Conservation (phyloP, 2,329 filamentous ascomycete genomes). For the Drechslerella coelobrocha region DNA sequence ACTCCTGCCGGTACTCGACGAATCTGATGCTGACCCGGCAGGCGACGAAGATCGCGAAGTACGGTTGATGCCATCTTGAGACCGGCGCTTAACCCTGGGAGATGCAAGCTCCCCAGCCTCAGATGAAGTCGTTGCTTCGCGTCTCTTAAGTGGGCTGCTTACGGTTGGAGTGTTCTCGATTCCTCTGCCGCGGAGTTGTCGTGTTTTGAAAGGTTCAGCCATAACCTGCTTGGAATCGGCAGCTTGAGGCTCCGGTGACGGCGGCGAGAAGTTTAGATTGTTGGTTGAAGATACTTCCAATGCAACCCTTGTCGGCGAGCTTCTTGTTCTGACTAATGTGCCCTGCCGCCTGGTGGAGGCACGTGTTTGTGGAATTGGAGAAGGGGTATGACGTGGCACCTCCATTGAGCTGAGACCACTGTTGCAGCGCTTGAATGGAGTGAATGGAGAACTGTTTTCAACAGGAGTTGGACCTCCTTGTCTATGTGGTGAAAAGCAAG, state of each 20-base stretch:
- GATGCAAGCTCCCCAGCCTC: conserved; percentile 80
- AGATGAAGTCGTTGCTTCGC: conserved; percentile 85
- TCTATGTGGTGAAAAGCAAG: conserved; percentile 53
- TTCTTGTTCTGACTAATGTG: conserved; percentile 51
- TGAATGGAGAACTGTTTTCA: conserved; percentile 52
- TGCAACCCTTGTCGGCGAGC: conserved; percentile 53
- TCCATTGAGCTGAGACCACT: conserved; percentile 51
- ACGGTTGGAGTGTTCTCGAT: conserved; percentile 62
- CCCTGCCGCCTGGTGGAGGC: conserved; percentile 51
- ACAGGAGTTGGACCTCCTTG: conserved; percentile 54
- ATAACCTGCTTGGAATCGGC: conserved; percentile 58
- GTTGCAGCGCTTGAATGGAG: conserved; percentile 51
- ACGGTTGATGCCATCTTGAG: conserved; percentile 79
- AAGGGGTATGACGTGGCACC: conserved; percentile 51
- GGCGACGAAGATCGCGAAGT: conserved; percentile 62
- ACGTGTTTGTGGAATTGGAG: conserved; percentile 51
- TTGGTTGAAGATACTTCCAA: conserved; percentile 53
- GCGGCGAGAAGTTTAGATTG: conserved; percentile 53
- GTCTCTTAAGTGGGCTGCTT: conserved; percentile 87
- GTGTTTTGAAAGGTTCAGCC: conserved; percentile 59
- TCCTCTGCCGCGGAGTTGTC: conserved; percentile 62
- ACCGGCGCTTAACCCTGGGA: conserved; percentile 84
- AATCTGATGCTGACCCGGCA: conserved; percentile 58
- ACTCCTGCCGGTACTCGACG: conserved; percentile 58
- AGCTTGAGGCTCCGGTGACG: conserved; percentile 50